phyloP scores from a whole-genome alignment of 2,329 filamentous ascomycete genomes.

The Drechslerella stenobrocha region DNA sequence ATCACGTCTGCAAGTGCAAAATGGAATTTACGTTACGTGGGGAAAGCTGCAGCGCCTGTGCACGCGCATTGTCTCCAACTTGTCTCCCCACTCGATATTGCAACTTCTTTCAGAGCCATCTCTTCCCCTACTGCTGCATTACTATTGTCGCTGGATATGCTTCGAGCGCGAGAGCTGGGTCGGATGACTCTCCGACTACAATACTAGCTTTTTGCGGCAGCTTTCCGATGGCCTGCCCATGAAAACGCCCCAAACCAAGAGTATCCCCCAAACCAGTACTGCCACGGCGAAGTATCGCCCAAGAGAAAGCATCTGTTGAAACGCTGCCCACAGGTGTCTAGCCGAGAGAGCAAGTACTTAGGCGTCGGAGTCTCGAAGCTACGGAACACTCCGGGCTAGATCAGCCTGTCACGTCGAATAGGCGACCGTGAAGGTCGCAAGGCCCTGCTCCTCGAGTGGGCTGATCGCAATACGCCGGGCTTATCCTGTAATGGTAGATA shows the following conservation, averaged over 20 bases:
- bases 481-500: conserved; percentile 3
- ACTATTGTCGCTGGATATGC: too few relatives aligned
- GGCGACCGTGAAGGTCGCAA: neutral
- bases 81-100: conserved; percentile 17
- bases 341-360: conserved; percentile 34
- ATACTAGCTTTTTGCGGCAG: conserved; percentile 43
- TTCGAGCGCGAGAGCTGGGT: too few relatives aligned
- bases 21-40: conserved; percentile 38
- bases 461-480: conserved; percentile 11
- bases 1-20: conserved; percentile 31
- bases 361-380: neutral
- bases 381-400: conserved; percentile 19
- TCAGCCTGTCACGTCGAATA: conserved; percentile 7
- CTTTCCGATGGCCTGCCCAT: conserved; percentile 35
- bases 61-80: conserved; percentile 12
- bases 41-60: conserved; percentile 37
- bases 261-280: conserved; percentile 2
- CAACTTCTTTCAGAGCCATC: conserved; percentile 23
- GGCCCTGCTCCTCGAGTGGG: conserved; percentile 1
- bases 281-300: neutral
- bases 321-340: conserved; percentile 14
- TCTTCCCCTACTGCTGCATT: conserved; percentile 7
- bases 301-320: conserved; percentile 6
- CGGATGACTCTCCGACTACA: conserved; percentile 44
- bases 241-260: conserved; percentile 9